phyloP scores from a whole-genome alignment of 192 early-diverging fungal species.

The Coemansia sp. region DNA sequence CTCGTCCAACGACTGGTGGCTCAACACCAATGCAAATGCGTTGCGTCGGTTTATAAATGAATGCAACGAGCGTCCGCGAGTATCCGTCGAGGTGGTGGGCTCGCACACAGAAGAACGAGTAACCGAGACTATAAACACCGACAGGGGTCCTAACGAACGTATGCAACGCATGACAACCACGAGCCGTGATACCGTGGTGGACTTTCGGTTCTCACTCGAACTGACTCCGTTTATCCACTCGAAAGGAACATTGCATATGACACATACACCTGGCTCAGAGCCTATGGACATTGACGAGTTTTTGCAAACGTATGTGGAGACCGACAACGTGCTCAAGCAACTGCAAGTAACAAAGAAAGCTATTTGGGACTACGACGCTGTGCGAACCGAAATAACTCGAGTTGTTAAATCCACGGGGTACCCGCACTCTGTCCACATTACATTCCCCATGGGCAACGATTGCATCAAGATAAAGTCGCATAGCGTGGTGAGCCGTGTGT shows the following conservation, averaged over 20 bases:
- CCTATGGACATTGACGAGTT: conserved; percentile 31
- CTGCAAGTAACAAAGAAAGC: conserved; percentile 43
- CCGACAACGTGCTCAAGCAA: conserved; percentile 42
- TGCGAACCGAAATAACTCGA: conserved; percentile 20
- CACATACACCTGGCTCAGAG: conserved; percentile 21
- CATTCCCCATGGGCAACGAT: conserved; percentile 45
- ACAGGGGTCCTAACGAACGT: neutral
- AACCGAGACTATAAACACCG: conserved; percentile 2
- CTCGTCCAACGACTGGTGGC: conserved; percentile 41
- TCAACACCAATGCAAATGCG: conserved; percentile 37
- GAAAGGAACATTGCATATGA: conserved; percentile 37
- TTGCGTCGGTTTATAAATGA: conserved; percentile 39
- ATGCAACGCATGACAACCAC: conserved; percentile 6
- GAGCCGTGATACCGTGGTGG: conserved; percentile 29
- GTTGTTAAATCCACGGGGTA: conserved; percentile 32
- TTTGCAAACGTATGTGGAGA: conserved; percentile 31
- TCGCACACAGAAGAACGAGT: conserved; percentile 28
- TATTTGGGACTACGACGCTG: conserved; percentile 51
- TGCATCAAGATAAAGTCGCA: conserved; percentile 31
- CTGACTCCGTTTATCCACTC: conserved; percentile 48
- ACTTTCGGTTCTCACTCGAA: conserved; percentile 43
- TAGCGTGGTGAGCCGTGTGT: conserved; percentile 13
- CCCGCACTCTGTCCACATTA: conserved; percentile 35
- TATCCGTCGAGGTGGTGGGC: conserved; percentile 32
- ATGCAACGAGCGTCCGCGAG: conserved; percentile 43